A percentile compares a stretch with the other conserved stretches of the same genome.
Conservation (phyloP, 2,329 filamentous ascomycete species). For the Diaporthe sp. region DNA sequence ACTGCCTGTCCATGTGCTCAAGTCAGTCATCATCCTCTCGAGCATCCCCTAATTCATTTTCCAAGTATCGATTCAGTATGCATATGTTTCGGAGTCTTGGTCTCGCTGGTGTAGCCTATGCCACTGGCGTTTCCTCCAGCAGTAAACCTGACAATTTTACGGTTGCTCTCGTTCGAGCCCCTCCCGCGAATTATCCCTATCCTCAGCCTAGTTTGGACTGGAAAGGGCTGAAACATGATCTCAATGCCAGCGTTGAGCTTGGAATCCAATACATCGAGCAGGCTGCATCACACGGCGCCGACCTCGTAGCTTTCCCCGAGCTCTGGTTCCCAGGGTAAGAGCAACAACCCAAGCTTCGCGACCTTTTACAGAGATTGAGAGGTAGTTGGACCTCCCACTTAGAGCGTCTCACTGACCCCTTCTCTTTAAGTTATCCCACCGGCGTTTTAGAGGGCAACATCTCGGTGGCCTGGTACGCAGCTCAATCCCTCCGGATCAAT, state of each 20-base stretch:
- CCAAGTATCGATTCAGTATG: neutral
- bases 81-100: neutral
- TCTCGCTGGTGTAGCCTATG: neutral
- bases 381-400: fast-evolving
- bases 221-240: neutral
- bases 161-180: neutral
- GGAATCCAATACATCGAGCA: neutral
- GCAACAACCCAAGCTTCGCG: neutral
- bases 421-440: neutral
- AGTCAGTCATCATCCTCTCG: neutral
- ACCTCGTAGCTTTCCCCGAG: constrained; percentile 3
- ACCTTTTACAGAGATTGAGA: neutral
- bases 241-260: neutral
- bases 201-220: neutral
- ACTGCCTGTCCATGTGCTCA: neutral
- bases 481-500: neutral
- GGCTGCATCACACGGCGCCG: neutral
- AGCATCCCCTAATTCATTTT: neutral
- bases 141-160: neutral
- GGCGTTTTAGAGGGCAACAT: neutral
- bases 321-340: constrained; percentile 14
- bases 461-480: neutral
- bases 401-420: neutral
- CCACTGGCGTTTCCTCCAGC: neutral
- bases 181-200: neutral